Evolutionary conservation across 768 basidiomycete species (phyloP), one percentile per base, ranked within the genome.

Genomic region (Boletus sensibilis): DNA sequence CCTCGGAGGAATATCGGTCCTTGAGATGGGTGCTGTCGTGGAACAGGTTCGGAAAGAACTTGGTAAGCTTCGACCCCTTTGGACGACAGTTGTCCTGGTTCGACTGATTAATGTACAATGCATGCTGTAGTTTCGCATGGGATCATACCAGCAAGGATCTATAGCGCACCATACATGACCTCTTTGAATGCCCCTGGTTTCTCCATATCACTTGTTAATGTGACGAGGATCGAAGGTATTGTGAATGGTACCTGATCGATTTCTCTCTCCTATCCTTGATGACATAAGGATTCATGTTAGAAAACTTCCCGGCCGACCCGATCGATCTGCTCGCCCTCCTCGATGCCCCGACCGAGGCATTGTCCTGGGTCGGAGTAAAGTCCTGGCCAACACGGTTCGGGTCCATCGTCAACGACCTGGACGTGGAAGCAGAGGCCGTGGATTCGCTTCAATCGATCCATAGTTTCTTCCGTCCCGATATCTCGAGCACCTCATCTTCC

Each of bases 171-270:
- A 3, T 85, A 78, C 66, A 83, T 84, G 81, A 82, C 82, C 2
- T 82, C 81, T 9, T 75, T 84, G 56, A 83, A 84, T 62, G 80
- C 80, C n/a, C 82, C 83, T 1, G 82, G 82, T 25, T 79, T 84
- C 63, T 83, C 81, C 2, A 67, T 83, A 40, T 81, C 80, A 16
- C 64, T 82, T 5, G 71, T 83, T 13, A 82, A 84, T 58, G 59
- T 78, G 25, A 74, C 78, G n/a, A 67, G 64, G 35, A 47, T 53
- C 23, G 41, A 66, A 20, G 56, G 34, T 33, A 63, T 56, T 29
- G 38, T 58, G 18, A 63, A 63, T 33, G 43, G 57, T 57, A 49
- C 14, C n/a, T 14, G 4, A 25, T 27, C 18, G 2, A 5, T 45
- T 27, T 23, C n/a, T 23, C 20, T 42, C 9, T 37, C 37, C 2